These are phyloP conservation scores for Scytalidium lignicola DNA, from an alignment of 2,329 filamentous ascomycete genomes.

Conservation along the genomic window DNA sequence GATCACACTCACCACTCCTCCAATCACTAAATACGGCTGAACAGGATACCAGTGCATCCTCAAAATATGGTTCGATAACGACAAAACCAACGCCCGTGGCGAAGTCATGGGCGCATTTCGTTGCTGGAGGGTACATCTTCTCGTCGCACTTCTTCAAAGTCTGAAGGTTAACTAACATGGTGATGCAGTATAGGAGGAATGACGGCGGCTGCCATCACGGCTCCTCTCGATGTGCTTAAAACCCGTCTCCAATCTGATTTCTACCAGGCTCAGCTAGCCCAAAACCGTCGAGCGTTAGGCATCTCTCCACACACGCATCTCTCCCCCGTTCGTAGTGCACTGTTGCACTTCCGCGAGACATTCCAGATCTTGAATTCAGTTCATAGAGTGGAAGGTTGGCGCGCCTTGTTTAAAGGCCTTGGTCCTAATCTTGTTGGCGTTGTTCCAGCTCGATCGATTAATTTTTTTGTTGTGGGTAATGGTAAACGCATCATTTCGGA, in stretches of 20 bases:
- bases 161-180: conserved; percentile 10
- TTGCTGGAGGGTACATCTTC: conserved; percentile 74
- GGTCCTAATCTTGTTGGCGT: conserved; percentile 88
- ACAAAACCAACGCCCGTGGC: conserved; percentile 42
- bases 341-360: conserved; percentile 78
- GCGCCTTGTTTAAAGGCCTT: conserved; percentile 87
- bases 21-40: conserved; percentile 61
- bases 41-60: conserved; percentile 37
- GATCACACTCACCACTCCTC: conserved; percentile 31
- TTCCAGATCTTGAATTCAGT: conserved; percentile 80
- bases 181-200: conserved; percentile 71
- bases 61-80: conserved; percentile 34
- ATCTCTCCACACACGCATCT: conserved; percentile 49
- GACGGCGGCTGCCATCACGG: conserved; percentile 87
- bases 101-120: conserved; percentile 87
- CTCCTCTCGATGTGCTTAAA: conserved; percentile 89
- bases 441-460: conserved; percentile 83
- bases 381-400: conserved; percentile 73
- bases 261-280: conserved; percentile 77
- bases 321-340: conserved; percentile 58
- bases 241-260: conserved; percentile 92
- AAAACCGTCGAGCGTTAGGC: conserved; percentile 52
- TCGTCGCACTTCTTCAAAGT: too few species aligned
- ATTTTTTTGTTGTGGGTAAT: conserved; percentile 92
- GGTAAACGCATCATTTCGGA: conserved; percentile 78